Evolutionary conservation across 805 yeast genomes (phyloP).

Genomic region (Candida qinlingensis): DNA sequence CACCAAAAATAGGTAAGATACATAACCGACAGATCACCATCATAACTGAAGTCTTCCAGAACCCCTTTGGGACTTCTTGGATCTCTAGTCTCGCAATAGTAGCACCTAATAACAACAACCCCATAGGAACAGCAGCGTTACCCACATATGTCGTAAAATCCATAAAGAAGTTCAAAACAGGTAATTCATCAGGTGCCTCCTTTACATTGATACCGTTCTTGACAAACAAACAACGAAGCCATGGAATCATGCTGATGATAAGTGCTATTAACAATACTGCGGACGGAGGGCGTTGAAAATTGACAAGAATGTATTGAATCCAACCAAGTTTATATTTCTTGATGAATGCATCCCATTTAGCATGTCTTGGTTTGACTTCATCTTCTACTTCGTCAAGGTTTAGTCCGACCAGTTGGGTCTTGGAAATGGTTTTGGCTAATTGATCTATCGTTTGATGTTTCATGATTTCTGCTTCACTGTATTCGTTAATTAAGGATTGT

Average conservation of each 20-base stretch:
- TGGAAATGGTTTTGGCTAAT: conserved; percentile 16
- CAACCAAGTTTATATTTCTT: conserved; percentile 26
- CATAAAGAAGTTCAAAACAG: conserved; percentile 81
- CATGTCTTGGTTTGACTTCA: neutral
- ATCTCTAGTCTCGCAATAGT: conserved; percentile 74
- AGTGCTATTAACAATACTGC: conserved; percentile 61
- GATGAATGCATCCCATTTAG: conserved; percentile 21
- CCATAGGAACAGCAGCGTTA: conserved; percentile 84
- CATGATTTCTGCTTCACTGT: conserved; percentile 22
- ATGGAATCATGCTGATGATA: conserved; percentile 77
- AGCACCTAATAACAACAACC: conserved; percentile 77
- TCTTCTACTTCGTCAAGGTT: conserved; percentile 5
- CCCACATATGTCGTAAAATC: conserved; percentile 79
- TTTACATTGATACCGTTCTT: conserved; percentile 44
- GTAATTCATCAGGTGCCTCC: conserved; percentile 78
- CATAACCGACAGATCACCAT: conserved; percentile 56
- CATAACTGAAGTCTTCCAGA: conserved; percentile 59
- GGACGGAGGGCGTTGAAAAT: conserved; percentile 68
- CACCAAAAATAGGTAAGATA: conserved; percentile 75
- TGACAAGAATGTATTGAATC: conserved; percentile 36
- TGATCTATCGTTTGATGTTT: conserved; percentile 8
- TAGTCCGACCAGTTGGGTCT: conserved; percentile 20
- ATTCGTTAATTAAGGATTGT: conserved; percentile 18
- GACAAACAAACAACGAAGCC: conserved; percentile 69
- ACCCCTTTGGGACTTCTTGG: conserved; percentile 57